phyloP scores from a whole-genome alignment of 495 filamentous ascomycete genomes.

The Immersiella caudata region DNA sequence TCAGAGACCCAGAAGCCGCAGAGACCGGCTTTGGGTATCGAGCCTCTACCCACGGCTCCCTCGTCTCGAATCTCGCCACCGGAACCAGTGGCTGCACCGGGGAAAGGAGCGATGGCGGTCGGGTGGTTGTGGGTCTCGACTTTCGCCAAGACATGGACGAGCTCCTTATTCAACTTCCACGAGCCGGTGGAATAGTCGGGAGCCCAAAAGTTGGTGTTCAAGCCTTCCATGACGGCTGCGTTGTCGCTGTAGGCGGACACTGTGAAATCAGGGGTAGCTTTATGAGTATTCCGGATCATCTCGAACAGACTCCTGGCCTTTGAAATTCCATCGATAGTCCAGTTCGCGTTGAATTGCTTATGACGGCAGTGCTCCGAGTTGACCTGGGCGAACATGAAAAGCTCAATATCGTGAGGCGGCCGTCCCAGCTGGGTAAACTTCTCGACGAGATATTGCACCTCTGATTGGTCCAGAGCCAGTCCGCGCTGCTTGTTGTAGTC shows the following conservation, averaged over 20 bases:
- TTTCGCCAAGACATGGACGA: slow-evolving; percentile 86
- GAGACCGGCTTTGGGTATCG: slow-evolving; percentile 89
- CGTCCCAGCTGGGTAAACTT: slow-evolving; percentile 75
- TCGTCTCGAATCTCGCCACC: slow-evolving; percentile 96
- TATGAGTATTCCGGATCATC: slow-evolving; percentile 95
- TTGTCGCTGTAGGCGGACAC: slow-evolving; percentile 98
- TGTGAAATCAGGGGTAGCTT: slow-evolving; percentile 72
- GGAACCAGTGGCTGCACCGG: slow-evolving; percentile 90
- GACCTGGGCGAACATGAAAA: slow-evolving; percentile 99
- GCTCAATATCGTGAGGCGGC: slow-evolving; percentile 86
- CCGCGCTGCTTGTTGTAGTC: slow-evolving; percentile 81
- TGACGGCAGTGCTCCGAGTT: slow-evolving; percentile 79
- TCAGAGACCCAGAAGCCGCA: slow-evolving; percentile 94
- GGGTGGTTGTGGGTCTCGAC: slow-evolving; percentile 99
- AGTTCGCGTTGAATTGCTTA: slow-evolving; percentile 93
- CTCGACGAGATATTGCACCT: slow-evolving; percentile 91
- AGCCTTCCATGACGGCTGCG: slow-evolving; percentile 86
- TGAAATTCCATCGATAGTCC: slow-evolving; percentile 88
- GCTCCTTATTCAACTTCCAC: slow-evolving; percentile 86
- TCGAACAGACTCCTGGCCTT: slow-evolving; percentile 81
- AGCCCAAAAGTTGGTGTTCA: slow-evolving; percentile 76
- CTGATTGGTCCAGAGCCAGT: slow-evolving; percentile 80
- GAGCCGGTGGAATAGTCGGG: slow-evolving; percentile 80
- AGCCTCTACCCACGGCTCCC: slow-evolving; percentile 89
- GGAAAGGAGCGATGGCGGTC: slow-evolving; percentile 84